phyloP scores from a whole-genome alignment of 495 filamentous ascomycete species.

The Tuber borchii region DNA sequence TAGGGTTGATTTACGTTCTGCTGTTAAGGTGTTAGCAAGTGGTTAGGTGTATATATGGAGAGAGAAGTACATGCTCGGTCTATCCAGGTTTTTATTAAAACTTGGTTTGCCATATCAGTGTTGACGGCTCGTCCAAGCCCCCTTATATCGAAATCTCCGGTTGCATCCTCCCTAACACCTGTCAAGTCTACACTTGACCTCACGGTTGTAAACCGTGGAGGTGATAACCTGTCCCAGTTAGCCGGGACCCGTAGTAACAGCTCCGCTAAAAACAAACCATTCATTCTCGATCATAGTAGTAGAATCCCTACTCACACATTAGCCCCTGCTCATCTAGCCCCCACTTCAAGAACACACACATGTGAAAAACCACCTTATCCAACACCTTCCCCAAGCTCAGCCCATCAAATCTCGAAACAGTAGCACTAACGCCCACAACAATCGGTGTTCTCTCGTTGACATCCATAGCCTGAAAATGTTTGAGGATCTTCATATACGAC shows the following conservation, averaged over 20 bases:
- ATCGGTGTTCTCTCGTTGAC: constrained; percentile 51
- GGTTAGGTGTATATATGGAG: too few species aligned
- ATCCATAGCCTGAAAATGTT: constrained; percentile 64
- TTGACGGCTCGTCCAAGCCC: constrained; percentile 76
- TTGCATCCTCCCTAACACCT: constrained; percentile 55
- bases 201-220: constrained; percentile 90
- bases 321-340: constrained; percentile 9
- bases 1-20: constrained; percentile 69
- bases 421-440: constrained; percentile 88
- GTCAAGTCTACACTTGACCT: constrained; percentile 70
- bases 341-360: constrained; percentile 42
- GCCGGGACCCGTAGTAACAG: not conserved
- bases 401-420: constrained; percentile 82
- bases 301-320: constrained; percentile 56
- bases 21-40: constrained; percentile 17
- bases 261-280: constrained; percentile 48
- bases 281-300: constrained; percentile 92
- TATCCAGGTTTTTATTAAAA: constrained; percentile 78
- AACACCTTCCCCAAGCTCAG: constrained; percentile 79
- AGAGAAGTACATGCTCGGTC: constrained; percentile 52
- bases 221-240: constrained; percentile 50
- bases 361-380: constrained; percentile 95
- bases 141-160: constrained; percentile 70
- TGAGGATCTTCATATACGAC: constrained; percentile 63
- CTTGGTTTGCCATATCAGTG: constrained; percentile 65